Conservation (phyloP, 2,329 filamentous ascomycete species). For the Beauveria bassiana region DNA sequence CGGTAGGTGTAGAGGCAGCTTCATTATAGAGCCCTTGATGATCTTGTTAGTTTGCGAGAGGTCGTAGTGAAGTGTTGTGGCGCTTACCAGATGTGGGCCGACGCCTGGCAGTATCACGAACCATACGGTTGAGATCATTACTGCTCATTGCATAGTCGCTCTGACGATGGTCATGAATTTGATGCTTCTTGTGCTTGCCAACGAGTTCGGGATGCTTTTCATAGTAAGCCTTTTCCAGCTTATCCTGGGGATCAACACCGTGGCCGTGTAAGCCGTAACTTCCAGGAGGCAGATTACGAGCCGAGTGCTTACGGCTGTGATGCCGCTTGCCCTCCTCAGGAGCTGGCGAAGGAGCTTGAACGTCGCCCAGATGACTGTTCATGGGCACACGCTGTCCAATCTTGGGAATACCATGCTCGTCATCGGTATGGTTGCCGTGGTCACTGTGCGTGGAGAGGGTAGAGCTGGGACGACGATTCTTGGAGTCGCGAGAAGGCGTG, state of each 20-base stretch:
- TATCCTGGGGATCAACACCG: conserved; percentile 65
- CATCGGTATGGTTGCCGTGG: conserved; percentile 46
- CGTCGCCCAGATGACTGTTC: conserved; percentile 86
- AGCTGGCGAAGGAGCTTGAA: conserved; percentile 80
- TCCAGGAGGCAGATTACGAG: conserved; percentile 64
- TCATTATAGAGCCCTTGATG: conserved; percentile 54
- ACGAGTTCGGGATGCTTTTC: conserved; percentile 80
- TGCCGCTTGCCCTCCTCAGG: conserved; percentile 38
- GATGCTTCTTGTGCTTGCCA: conserved; percentile 61
- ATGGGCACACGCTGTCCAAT: conserved; percentile 91
- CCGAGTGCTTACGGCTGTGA: conserved; percentile 67
- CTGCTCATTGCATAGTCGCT: conserved; percentile 80
- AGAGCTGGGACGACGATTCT: conserved; percentile 60
- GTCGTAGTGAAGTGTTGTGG: background rate
- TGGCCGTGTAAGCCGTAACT: conserved; percentile 93
- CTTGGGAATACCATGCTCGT: conserved; percentile 84
- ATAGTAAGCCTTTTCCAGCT: conserved; percentile 86
- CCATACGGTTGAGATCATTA: conserved; percentile 83
- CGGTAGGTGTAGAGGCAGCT: conserved; percentile 69
- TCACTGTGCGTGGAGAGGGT: conserved; percentile 44
- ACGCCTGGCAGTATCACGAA: conserved; percentile 58
- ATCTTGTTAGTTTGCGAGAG: conserved; percentile 18
- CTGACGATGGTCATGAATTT: conserved; percentile 45
- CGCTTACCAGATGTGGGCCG: conserved; percentile 20
- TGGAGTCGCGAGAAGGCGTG: conserved; percentile 38